phyloP scores from a whole-genome alignment of 2,329 filamentous ascomycete species.

The Onygenales sp. region DNA sequence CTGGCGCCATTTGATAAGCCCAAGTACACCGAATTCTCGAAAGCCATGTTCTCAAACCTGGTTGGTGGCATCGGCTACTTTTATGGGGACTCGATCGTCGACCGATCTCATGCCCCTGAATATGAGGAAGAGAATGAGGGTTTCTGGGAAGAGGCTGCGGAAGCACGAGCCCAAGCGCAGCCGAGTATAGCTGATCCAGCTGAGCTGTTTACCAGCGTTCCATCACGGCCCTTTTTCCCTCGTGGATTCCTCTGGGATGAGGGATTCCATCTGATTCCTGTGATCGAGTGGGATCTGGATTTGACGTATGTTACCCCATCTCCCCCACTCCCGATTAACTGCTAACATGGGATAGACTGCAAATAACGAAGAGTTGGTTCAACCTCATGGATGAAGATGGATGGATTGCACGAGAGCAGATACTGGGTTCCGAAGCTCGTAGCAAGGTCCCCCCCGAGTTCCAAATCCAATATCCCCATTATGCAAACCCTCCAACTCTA shows the following conservation, averaged over 20 bases:
- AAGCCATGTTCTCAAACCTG: constrained; percentile 88
- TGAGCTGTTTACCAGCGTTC: constrained; percentile 83
- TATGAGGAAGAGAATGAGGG: constrained; percentile 93
- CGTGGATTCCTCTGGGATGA: constrained; percentile 97
- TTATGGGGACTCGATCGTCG: constrained; percentile 76
- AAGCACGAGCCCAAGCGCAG: constrained; percentile 59
- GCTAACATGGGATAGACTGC: constrained; percentile 38
- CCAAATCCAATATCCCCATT: constrained; percentile 91
- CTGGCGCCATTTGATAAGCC: constrained; percentile 64
- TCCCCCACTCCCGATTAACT: neutral
- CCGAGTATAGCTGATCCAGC: constrained; percentile 70
- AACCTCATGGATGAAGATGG: constrained; percentile 92
- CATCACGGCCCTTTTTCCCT: constrained; percentile 91
- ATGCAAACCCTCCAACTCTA: constrained; percentile 91
- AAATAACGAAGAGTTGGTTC: constrained; percentile 93
- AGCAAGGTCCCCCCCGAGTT: constrained; percentile 93
- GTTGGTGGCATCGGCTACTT: constrained; percentile 94
- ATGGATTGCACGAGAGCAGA: constrained; percentile 96
- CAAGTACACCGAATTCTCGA: constrained; percentile 69
- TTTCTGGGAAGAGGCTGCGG: constrained; percentile 87
- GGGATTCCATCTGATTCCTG: constrained; percentile 85
- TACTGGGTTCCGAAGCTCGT: constrained; percentile 80
- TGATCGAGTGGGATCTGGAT: constrained; percentile 90
- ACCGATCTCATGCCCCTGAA: constrained; percentile 81
- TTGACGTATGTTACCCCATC: constrained; percentile 45